Evolutionary conservation across 2,329 filamentous ascomycete genomes (phyloP).

Genomic region (Cryoendolithus antarcticus): DNA sequence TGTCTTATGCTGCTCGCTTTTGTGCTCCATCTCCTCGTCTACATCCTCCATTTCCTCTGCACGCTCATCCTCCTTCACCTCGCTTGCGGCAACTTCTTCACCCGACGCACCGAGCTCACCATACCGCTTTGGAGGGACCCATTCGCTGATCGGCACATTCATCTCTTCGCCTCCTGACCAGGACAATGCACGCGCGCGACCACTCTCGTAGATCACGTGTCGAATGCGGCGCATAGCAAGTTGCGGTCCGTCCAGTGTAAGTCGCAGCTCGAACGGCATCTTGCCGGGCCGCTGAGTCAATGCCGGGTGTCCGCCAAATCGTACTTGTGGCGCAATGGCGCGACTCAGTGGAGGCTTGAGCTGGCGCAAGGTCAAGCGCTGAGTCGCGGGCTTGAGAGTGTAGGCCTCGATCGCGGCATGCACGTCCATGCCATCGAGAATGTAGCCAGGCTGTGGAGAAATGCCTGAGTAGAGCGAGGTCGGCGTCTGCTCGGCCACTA

Average conservation of each 20-base stretch:
- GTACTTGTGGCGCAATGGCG: constrained; percentile 22
- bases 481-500: constrained; percentile 33
- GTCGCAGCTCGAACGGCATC: constrained; percentile 21
- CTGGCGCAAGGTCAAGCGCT: constrained; percentile 22
- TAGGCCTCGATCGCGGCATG: constrained; percentile 32
- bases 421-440: constrained; percentile 36
- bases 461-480: constrained; percentile 30
- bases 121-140: constrained; percentile 5
- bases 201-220: constrained; percentile 16
- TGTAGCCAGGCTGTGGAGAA: constrained; percentile 29
- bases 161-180: constrained; percentile 18
- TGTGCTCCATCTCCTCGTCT: no score
- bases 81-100: no score
- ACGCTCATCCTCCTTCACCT: no score
- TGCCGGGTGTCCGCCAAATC: constrained; percentile 21
- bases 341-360: constrained; percentile 24
- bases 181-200: constrained; percentile 12
- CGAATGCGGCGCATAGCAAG: constrained; percentile 12
- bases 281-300: constrained; percentile 16
- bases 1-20: constrained; percentile 2
- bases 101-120: no score
- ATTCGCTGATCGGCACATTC: constrained; percentile 14
- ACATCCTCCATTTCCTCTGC: no score
- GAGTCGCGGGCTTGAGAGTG: constrained; percentile 36
- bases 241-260: constrained; percentile 23